These are phyloP conservation scores for Silene noctiflora DNA, from an alignment of 179 eudicot species.

Conservation along the genomic window DNA sequence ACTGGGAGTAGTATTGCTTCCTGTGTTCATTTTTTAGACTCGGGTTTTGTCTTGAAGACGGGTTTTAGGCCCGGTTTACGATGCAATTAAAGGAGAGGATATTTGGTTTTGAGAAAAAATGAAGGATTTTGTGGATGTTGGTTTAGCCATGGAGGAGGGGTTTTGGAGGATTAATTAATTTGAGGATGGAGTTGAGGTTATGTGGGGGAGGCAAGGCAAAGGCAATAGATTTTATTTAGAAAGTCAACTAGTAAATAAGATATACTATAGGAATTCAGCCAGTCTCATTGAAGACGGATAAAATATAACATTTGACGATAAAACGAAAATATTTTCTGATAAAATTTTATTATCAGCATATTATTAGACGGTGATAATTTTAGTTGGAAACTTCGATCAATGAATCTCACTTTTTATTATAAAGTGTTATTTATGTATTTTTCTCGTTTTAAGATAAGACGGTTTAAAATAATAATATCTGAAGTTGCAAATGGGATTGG, in stretches of 20 bases:
- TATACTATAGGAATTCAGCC: neutral
- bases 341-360: no score
- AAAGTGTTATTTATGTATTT: no score
- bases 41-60: neutral
- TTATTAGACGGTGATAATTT: no score
- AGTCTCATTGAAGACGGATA: no score
- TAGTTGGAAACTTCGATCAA: no score
- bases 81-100: neutral
- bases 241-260: constrained; percentile 40
- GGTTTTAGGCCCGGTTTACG: neutral
- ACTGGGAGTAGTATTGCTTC: neutral
- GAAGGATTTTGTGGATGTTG: constrained; percentile 12
- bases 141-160: constrained; percentile 28
- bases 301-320: no score
- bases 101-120: neutral
- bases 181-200: constrained; percentile 17
- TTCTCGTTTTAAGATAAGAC: no score
- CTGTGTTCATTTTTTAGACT: constrained; percentile 15
- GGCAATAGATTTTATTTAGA: constrained; percentile 3
- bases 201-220: constrained; percentile 16
- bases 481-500: constrained; percentile 21
- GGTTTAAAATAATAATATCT: no score
- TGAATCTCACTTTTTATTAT: no score
- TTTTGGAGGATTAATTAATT: neutral
- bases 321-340: no score